Evolutionary conservation across 169 alveolate genomes (phyloP).

Genomic region (Cryptosporidium ubiquitum): DNA sequence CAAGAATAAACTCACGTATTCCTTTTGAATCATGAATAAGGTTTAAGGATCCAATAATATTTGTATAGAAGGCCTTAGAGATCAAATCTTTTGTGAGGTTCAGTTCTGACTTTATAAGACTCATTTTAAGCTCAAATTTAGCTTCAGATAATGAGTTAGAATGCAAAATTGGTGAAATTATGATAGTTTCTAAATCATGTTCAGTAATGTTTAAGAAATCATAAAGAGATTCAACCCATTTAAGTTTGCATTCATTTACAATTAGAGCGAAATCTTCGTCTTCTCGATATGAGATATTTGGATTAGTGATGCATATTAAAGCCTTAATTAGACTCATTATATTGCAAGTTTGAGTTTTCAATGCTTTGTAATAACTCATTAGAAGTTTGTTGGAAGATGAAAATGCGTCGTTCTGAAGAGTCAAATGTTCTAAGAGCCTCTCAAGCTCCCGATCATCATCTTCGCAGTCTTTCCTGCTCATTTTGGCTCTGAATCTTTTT

Average conservation of each 20-base stretch:
- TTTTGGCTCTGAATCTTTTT: neutral
- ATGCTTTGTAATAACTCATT: conserved; percentile 20
- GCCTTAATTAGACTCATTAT: conserved; percentile 22
- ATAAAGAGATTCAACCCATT: conserved; percentile 53
- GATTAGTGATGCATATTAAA: conserved; percentile 24
- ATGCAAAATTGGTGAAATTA: conserved; percentile 25
- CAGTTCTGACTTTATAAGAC: neutral
- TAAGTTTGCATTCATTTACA: conserved; percentile 32
- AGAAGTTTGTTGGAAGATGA: conserved; percentile 59
- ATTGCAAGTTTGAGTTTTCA: conserved; percentile 25
- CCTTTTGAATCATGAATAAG: conserved; percentile 28
- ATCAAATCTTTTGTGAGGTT: neutral
- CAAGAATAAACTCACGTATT: conserved; percentile 7
- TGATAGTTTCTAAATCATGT: conserved; percentile 15
- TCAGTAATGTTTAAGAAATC: conserved; percentile 46
- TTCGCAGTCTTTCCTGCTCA: conserved; percentile 4
- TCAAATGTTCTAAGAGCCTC: conserved; percentile 42
- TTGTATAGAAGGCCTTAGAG: neutral
- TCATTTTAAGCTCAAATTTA: conserved; percentile 57
- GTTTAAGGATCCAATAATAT: conserved; percentile 4
- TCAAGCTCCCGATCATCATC: conserved; percentile 4
- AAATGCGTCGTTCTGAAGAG: conserved; percentile 71
- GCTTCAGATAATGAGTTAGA: neutral
- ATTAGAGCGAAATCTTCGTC: neutral
- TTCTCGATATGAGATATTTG: neutral